phyloP scores from a whole-genome alignment of 2,329 filamentous ascomycete genomes.

The Canariomyces notabilis region DNA sequence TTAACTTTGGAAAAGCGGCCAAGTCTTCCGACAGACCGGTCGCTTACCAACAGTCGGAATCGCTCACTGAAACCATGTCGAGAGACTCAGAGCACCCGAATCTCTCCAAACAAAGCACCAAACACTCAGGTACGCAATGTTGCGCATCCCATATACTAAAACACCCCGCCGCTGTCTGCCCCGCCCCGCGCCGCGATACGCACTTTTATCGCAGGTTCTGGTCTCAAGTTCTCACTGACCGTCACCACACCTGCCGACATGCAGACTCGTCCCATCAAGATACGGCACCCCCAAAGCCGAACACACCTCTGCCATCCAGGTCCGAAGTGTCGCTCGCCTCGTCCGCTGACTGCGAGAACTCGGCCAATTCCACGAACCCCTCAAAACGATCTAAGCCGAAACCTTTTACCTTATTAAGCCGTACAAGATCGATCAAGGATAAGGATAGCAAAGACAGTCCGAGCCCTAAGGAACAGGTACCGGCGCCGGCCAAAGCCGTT shows the following conservation, averaged over 20 bases:
- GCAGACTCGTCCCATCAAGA: constrained; percentile 29
- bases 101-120: constrained; percentile 28
- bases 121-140: constrained; percentile 30
- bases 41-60: constrained; percentile 33
- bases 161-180: constrained; percentile 2
- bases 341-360: constrained; percentile 42
- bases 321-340: constrained; percentile 51
- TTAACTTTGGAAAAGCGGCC: constrained; percentile 45
- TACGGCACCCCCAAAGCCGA: constrained; percentile 17
- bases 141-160: constrained; percentile 3
- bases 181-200: background rate
- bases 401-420: constrained; percentile 48
- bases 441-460: constrained; percentile 42
- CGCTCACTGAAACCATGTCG: constrained; percentile 36
- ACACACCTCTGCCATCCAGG: constrained; percentile 37
- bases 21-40: constrained; percentile 36
- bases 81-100: constrained; percentile 31
- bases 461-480: constrained; percentile 23
- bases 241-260: constrained; percentile 14
- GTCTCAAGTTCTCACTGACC: constrained; percentile 21
- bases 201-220: constrained; percentile 1
- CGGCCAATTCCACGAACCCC: constrained; percentile 15
- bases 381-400: constrained; percentile 50
- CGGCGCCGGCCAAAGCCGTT: constrained; percentile 28
- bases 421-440: constrained; percentile 48